These are phyloP conservation scores for Penicillium rolfsii DNA, from an alignment of 2,329 filamentous ascomycete genomes.

Conservation along the genomic window DNA sequence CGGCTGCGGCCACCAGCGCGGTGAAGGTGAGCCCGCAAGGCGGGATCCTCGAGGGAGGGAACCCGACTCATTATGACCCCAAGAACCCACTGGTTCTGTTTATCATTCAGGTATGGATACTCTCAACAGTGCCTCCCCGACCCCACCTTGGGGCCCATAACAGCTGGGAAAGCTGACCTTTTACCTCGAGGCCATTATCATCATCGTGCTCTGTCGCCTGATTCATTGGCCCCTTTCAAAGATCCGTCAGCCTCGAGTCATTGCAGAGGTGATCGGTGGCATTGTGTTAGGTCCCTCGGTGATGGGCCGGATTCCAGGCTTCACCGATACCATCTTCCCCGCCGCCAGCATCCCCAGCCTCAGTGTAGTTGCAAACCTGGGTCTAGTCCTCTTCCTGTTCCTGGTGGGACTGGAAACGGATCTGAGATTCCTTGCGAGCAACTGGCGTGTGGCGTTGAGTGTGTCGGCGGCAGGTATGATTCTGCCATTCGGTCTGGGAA, in stretches of 20 bases:
- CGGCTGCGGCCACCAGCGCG: constrained; percentile 14
- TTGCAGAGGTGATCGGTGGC: constrained; percentile 82
- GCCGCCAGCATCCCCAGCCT: constrained; percentile 72
- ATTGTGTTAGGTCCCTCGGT: constrained; percentile 85
- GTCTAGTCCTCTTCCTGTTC: constrained; percentile 83
- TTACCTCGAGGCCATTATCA: constrained; percentile 60
- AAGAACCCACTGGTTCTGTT: constrained; percentile 75
- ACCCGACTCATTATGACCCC: constrained; percentile 69
- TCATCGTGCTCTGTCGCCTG: constrained; percentile 73
- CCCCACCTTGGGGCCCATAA: not conserved
- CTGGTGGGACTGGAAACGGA: constrained; percentile 87
- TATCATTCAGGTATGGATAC: constrained; percentile 67
- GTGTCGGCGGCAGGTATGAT: constrained; percentile 80
- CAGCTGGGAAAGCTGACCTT: not conserved
- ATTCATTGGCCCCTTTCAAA: constrained; percentile 77
- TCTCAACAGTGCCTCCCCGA: not conserved
- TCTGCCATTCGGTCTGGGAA: constrained; percentile 80
- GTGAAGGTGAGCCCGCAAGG: constrained; percentile 55
- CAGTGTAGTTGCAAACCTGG: constrained; percentile 78
- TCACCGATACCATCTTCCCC: constrained; percentile 77
- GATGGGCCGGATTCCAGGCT: constrained; percentile 82
- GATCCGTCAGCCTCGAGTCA: constrained; percentile 78
- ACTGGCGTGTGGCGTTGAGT: constrained; percentile 77
- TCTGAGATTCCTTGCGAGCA: constrained; percentile 72
- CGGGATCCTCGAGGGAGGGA: constrained; percentile 71